Conservation (phyloP, 495 filamentous ascomycete species). For the Parathielavia hyrcaniae region DNA sequence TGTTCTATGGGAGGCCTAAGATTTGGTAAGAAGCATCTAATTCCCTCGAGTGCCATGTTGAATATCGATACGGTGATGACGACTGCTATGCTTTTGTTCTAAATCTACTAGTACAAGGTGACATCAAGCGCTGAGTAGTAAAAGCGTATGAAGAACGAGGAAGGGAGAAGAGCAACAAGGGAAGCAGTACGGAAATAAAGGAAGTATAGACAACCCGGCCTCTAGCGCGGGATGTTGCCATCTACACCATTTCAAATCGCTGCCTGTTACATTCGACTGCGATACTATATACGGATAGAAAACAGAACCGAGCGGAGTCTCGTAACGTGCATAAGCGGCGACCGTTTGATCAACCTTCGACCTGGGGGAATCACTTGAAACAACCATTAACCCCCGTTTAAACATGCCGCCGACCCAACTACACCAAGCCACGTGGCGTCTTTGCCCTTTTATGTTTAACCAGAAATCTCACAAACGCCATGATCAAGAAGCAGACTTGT, state of each 20-base stretch:
- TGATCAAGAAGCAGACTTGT: not conserved
- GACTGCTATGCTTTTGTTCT: no score
- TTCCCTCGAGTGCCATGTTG: no score
- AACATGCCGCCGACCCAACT: not conserved
- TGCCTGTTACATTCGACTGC: not conserved
- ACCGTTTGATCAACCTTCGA: conserved; percentile 1
- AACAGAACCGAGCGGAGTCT: conserved; percentile 18
- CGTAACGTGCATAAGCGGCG: not conserved
- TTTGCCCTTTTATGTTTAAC: not conserved
- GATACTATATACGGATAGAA: conserved; percentile 1
- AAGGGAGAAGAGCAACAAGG: no score
- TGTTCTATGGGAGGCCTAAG: conserved; percentile 41
- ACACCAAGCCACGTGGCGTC: not conserved
- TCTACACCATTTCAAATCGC: not conserved
- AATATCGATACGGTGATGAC: not conserved
- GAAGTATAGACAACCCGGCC: not conserved
- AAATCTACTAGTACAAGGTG: no score
- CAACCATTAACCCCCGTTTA: not conserved
- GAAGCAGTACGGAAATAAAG: not conserved
- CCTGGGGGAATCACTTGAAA: conserved; percentile 7
- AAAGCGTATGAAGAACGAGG: no score
- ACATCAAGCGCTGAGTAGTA: no score
- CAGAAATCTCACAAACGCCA: conserved; percentile 4
- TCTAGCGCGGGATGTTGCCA: no score
- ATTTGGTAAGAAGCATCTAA: not conserved